Conservation (phyloP, 208 protist species). For the Zelonia costaricensis region DNA sequence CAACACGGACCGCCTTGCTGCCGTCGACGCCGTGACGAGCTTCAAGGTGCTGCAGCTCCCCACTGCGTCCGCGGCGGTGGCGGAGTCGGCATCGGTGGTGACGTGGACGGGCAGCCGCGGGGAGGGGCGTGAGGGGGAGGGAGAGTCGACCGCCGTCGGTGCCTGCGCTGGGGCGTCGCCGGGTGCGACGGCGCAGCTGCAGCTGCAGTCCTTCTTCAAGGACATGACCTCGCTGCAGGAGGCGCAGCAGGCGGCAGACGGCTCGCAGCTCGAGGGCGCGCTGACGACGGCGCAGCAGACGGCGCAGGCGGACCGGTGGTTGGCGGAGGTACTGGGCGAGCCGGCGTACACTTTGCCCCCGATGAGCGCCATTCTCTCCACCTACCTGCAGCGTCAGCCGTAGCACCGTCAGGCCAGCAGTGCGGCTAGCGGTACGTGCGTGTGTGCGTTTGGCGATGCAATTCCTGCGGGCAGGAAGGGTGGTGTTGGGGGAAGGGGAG, state of each 20-base stretch:
- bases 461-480: too few relatives aligned
- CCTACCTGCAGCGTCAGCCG: slow-evolving; percentile 50
- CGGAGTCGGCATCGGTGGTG: slow-evolving; percentile 1
- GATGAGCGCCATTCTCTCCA: slow-evolving; percentile 71
- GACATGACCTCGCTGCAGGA: slow-evolving; percentile 27
- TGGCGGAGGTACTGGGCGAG: slow-evolving; percentile 64
- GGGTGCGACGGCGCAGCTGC: not conserved
- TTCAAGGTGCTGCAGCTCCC: slow-evolving; percentile 60
- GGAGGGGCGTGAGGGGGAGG: too few relatives aligned
- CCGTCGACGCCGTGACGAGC: slow-evolving; percentile 56
- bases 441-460: not conserved
- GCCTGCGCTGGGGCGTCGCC: not conserved
- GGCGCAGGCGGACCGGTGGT: slow-evolving; percentile 44
- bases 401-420: not conserved
- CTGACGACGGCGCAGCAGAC: slow-evolving; percentile 28
- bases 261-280: slow-evolving; percentile 9
- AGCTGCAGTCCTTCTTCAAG: slow-evolving; percentile 49
- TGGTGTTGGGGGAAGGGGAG: too few relatives aligned
- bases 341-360: slow-evolving; percentile 76
- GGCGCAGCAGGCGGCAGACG: slow-evolving; percentile 2
- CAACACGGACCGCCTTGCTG: slow-evolving; percentile 43
- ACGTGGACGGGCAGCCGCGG: slow-evolving; percentile 12
- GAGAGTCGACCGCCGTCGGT: too few relatives aligned
- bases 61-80: not conserved
- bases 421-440: too few relatives aligned